phyloP scores from a whole-genome alignment of 2,329 filamentous ascomycete genomes.

The Alternaria sp. region DNA sequence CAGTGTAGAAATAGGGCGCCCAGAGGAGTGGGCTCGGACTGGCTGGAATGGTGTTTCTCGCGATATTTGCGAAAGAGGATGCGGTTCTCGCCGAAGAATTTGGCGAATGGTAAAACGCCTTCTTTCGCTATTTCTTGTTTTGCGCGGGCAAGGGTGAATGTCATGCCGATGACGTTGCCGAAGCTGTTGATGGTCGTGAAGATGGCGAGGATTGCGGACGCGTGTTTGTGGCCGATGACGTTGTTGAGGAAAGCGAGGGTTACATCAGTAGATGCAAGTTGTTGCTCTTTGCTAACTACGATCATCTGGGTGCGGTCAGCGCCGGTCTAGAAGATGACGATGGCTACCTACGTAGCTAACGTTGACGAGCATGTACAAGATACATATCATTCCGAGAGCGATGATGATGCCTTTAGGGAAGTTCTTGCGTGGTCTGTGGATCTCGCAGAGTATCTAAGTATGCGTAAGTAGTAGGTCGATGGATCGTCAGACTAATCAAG shows the following conservation, averaged over 20 bases:
- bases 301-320: background rate
- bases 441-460: background rate
- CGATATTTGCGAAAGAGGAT: background rate
- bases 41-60: background rate
- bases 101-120: background rate
- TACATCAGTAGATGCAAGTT: background rate
- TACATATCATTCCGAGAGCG: background rate
- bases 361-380: background rate
- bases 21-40: background rate
- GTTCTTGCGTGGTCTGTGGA: background rate
- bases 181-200: background rate
- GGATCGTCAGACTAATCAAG: background rate
- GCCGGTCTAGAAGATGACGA: background rate
- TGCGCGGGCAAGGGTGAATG: background rate
- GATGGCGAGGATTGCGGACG: background rate
- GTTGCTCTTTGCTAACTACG: background rate
- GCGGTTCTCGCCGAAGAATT: background rate
- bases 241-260: background rate
- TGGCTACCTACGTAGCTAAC: background rate
- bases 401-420: background rate
- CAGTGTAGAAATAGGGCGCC: background rate
- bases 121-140: background rate
- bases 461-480: background rate
- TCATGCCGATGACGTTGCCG: background rate
- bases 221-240: background rate